phyloP scores from a whole-genome alignment of 164 flowering plant species.

The grape (Vitis vinifera) region ASM3070453v1 NC_081822.1:34182001-34182500 shows the following conservation, averaged over 20 bases:
- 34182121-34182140: no score
- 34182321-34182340: neutral
- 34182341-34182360: slow-evolving; percentile 13
- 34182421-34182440: neutral
- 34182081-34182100: no score
- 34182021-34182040: no score
- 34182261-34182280: neutral
- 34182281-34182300: neutral
- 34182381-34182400: slow-evolving; percentile 7
- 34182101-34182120: no score
- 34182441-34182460: slow-evolving; percentile 9
- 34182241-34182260: neutral
- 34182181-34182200: neutral
- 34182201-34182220: neutral
- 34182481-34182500: slow-evolving; percentile 8
- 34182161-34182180: slow-evolving; percentile 5
- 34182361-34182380: slow-evolving; percentile 8
- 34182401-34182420: neutral
- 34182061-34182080: no score
- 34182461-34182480: slow-evolving; percentile 11
- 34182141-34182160: neutral
- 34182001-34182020: no score
- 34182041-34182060: no score
- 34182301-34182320: neutral
- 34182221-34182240: slow-evolving; percentile 3